Evolutionary conservation across 768 basidiomycete species (phyloP).

Genomic region (Leccinellum rugosiceps): DNA sequence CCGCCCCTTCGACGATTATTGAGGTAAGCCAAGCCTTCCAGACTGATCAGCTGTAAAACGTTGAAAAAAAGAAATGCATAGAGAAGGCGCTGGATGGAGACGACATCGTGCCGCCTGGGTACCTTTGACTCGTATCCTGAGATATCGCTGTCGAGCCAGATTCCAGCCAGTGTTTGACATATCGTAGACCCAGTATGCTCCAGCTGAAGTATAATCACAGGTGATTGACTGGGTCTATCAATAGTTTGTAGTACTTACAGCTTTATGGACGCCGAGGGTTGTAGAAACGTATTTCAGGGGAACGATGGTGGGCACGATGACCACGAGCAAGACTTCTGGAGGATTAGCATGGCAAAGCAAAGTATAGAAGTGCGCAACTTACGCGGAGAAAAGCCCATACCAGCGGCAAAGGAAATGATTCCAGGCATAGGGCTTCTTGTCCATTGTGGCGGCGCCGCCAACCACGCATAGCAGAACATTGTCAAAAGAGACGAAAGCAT

Average conservation of each 20-base stretch:
- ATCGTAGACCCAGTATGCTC: slow-evolving; percentile 74
- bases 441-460: slow-evolving; percentile 54
- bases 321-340: slow-evolving; percentile 60
- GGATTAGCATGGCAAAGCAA: slow-evolving; percentile 2
- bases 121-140: slow-evolving; percentile 1
- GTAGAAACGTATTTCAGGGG: slow-evolving; percentile 72
- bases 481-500: slow-evolving; percentile 58
- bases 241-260: slow-evolving; percentile 42
- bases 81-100: slow-evolving; percentile 52
- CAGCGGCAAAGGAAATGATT: slow-evolving; percentile 58
- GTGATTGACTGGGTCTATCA: not conserved
- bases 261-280: slow-evolving; percentile 75
- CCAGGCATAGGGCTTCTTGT: slow-evolving; percentile 61
- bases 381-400: slow-evolving; percentile 74
- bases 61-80: slow-evolving; percentile 57
- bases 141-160: slow-evolving; percentile 49
- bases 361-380: slow-evolving; percentile 1
- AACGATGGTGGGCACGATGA: slow-evolving; percentile 72
- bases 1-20: slow-evolving; percentile 40
- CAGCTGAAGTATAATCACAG: slow-evolving; percentile 39
- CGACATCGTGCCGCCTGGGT: slow-evolving; percentile 27
- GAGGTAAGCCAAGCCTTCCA: slow-evolving; percentile 47
- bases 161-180: slow-evolving; percentile 69
- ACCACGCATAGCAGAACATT: slow-evolving; percentile 61
- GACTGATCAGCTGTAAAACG: slow-evolving; percentile 49